Conservation (phyloP, 2,329 filamentous ascomycete species). For the Colletotrichum tabaci region DNA sequence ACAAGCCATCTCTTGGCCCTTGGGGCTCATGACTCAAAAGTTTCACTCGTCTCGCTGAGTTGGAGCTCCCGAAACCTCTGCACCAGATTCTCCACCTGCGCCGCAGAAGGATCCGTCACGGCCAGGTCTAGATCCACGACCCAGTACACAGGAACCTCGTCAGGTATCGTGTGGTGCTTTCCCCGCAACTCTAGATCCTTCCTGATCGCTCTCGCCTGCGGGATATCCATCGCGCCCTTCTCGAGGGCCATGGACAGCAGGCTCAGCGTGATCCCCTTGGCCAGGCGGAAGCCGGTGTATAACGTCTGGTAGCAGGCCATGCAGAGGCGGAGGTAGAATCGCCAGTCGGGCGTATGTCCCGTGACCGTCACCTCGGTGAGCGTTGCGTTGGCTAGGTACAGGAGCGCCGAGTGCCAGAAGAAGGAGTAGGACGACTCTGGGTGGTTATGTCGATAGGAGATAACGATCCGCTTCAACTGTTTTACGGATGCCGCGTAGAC, state of each 20-base stretch:
- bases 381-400: slow-evolving; percentile 57
- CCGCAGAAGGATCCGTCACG: slow-evolving; percentile 51
- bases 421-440: slow-evolving; percentile 53
- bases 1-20: not conserved
- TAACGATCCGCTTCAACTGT: slow-evolving; percentile 56
- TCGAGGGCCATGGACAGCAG: slow-evolving; percentile 55
- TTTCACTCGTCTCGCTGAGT: not conserved
- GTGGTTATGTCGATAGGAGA: slow-evolving; percentile 53
- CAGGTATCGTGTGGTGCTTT: slow-evolving; percentile 43
- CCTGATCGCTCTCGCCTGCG: slow-evolving; percentile 50
- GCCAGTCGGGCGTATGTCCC: slow-evolving; percentile 47
- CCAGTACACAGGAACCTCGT: slow-evolving; percentile 51
- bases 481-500: slow-evolving; percentile 53
- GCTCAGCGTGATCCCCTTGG: slow-evolving; percentile 52
- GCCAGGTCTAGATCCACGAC: slow-evolving; percentile 55
- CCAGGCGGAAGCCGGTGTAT: slow-evolving; percentile 52
- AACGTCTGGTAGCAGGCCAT: slow-evolving; percentile 56
- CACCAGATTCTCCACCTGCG: slow-evolving; percentile 53
- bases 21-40: not conserved
- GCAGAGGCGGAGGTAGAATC: slow-evolving; percentile 55
- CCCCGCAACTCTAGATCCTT: slow-evolving; percentile 48
- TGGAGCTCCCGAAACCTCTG: slow-evolving; percentile 20
- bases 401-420: slow-evolving; percentile 57
- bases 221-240: slow-evolving; percentile 49
- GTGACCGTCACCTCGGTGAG: slow-evolving; percentile 44